Evolutionary conservation across 148 eudicot species (phyloP).

Genomic region (Limonium bicolor): DNA sequence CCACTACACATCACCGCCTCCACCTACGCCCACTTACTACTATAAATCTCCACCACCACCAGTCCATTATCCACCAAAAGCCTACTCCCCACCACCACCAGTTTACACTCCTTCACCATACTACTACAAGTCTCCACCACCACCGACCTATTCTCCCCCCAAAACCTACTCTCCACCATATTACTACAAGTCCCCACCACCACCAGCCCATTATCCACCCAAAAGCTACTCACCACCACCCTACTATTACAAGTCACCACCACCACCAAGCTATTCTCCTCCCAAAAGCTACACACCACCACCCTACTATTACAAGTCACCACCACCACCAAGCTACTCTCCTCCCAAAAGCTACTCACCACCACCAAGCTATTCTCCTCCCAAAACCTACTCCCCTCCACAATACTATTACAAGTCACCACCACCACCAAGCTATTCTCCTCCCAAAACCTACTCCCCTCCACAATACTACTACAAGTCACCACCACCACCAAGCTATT

Average conservation of each 20-base stretch:
- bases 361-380: too few relatives aligned
- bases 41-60: constrained; percentile 19
- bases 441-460: too few relatives aligned
- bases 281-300: too few relatives aligned
- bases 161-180: constrained; percentile 23
- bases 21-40: constrained; percentile 9
- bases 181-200: constrained; percentile 18
- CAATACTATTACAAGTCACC: too few relatives aligned
- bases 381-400: too few relatives aligned
- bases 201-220: constrained; percentile 10
- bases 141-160: constrained; percentile 11
- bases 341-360: too few relatives aligned
- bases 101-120: constrained; percentile 8
- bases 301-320: constrained; percentile 18
- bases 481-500: too few relatives aligned
- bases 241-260: constrained; percentile 17
- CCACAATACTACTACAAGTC: too few relatives aligned
- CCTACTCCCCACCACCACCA: constrained; percentile 17
- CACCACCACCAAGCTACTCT: too few relatives aligned
- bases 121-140: constrained; percentile 17
- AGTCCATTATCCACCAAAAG: constrained; percentile 3
- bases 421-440: too few relatives aligned
- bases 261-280: constrained; percentile 13
- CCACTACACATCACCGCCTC: constrained; percentile 21
- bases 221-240: too few relatives aligned